phyloP scores from a whole-genome alignment of 1,284 basidiomycete genomes.

The Rhodotorula sp. region DNA sequence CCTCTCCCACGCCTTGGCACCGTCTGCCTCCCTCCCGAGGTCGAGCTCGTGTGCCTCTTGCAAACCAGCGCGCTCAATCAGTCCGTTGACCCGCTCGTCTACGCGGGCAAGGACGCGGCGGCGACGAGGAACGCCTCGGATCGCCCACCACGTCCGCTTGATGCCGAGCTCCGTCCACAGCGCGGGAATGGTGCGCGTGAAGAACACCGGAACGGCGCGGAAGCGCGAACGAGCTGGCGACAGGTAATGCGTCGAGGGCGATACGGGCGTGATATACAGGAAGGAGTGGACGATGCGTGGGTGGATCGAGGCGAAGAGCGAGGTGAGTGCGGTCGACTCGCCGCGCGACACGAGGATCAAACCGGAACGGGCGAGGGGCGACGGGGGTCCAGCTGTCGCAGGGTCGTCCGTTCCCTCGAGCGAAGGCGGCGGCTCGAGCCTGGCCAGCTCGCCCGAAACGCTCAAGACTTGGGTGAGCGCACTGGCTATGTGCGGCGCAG shows the following conservation, averaged over 20 bases:
- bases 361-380: slow-evolving; percentile 36
- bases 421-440: slow-evolving; percentile 31
- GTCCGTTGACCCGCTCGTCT: slow-evolving; percentile 17
- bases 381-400: slow-evolving; percentile 14
- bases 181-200: slow-evolving; percentile 23
- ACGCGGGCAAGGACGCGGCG: slow-evolving; percentile 27
- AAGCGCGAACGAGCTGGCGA: background rate
- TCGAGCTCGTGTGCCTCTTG: slow-evolving; percentile 33
- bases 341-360: slow-evolving; percentile 33
- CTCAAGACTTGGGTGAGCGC: slow-evolving; percentile 35
- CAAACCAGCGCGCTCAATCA: slow-evolving; percentile 28
- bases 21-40: slow-evolving; percentile 12
- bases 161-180: slow-evolving; percentile 28
- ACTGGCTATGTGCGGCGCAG: slow-evolving; percentile 25
- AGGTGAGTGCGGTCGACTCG: slow-evolving; percentile 18
- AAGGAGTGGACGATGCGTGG: slow-evolving; percentile 32
- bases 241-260: slow-evolving; percentile 11
- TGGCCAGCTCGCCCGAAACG: slow-evolving; percentile 36
- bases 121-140: slow-evolving; percentile 21
- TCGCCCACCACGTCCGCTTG: slow-evolving; percentile 15
- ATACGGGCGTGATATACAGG: slow-evolving; percentile 34
- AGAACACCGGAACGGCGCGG: slow-evolving; percentile 21
- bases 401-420: background rate
- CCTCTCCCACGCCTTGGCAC: slow-evolving; percentile 30
- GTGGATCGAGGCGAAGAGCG: slow-evolving; percentile 36